Percentiles rank a stretch among this genome's conserved stretches.
Conservation (phyloP, 1,284 basidiomycete genomes). For the Microbotryomycetes sp. region DNA sequence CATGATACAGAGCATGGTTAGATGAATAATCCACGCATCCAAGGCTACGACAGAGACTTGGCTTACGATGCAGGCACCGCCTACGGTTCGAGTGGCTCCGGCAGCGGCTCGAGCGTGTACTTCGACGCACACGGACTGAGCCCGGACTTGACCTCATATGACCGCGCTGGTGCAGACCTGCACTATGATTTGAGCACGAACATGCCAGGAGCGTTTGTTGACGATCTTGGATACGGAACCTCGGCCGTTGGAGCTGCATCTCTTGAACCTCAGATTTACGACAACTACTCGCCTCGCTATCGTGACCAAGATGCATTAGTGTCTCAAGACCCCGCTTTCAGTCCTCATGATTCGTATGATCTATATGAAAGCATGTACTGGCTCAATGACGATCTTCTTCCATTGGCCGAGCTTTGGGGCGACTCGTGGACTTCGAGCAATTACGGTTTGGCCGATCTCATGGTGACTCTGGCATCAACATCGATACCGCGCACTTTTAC, state of each 20-base stretch:
- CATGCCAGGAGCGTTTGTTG: neutral
- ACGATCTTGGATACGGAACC: neutral
- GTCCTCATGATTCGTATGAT: neutral
- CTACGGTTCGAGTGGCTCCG: neutral
- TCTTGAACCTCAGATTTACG: neutral
- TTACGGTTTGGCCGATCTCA: slow-evolving; percentile 17
- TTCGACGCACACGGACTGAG: neutral
- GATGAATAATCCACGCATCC: too few species aligned
- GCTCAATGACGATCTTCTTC: neutral
- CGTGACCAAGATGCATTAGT: neutral
- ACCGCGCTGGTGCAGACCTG: too few species aligned
- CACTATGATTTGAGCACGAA: too few species aligned
- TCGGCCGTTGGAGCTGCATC: neutral
- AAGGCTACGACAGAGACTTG: neutral
- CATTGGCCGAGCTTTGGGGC: slow-evolving; percentile 5
- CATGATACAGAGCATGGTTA: too few species aligned
- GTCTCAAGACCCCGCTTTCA: neutral
- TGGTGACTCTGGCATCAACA: slow-evolving; percentile 13
- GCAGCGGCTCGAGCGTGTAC: neutral
- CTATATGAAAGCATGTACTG: slow-evolving; percentile 8
- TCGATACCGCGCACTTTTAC: too few species aligned
- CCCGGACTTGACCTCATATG: neutral
- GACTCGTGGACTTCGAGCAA: slow-evolving; percentile 12
- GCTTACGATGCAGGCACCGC: slow-evolving; percentile 1
- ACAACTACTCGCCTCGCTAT: neutral